A percentile compares a stretch with the other conserved stretches of the same genome.
Evolutionary conservation across 2,329 filamentous ascomycete genomes (phyloP).

Genomic region (Gnomoniopsis smithogilvyi): DNA sequence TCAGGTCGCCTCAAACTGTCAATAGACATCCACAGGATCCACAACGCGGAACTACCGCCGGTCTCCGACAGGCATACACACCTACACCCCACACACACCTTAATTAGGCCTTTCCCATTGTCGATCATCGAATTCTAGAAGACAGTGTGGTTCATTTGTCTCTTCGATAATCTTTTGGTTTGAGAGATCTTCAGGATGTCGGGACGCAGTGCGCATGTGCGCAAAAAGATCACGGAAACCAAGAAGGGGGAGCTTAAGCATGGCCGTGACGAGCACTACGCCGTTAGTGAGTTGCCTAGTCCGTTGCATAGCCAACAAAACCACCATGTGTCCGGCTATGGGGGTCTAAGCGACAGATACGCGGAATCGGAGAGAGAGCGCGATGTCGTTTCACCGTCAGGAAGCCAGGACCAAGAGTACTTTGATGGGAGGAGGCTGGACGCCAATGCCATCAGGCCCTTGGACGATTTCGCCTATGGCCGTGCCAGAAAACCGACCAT

Average conservation of each 20-base stretch:
- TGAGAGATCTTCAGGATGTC: conserved; percentile 52
- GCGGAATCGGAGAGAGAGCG: conserved; percentile 35
- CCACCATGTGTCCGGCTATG: conserved; percentile 37
- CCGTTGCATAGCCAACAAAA: conserved; percentile 24
- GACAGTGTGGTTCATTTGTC: too few relatives aligned
- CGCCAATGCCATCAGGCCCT: conserved; percentile 22
- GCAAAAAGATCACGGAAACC: conserved; percentile 53
- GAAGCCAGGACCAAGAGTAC: conserved; percentile 37
- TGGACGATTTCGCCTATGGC: conserved; percentile 43
- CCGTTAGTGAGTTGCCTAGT: conserved; percentile 35
- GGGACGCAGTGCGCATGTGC: conserved; percentile 54
- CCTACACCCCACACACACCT: too few relatives aligned
- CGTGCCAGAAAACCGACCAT: conserved; percentile 40
- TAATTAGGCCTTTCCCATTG: too few relatives aligned
- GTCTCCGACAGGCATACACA: too few relatives aligned
- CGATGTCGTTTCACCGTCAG: conserved; percentile 24
- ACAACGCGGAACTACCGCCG: too few relatives aligned
- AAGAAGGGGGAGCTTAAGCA: conserved; percentile 35
- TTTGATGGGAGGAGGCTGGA: conserved; percentile 31
- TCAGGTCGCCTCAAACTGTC: too few relatives aligned
- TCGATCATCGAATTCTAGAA: too few relatives aligned
- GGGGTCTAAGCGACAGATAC: conserved; percentile 42
- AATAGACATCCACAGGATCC: neutral
- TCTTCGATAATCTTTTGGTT: too few relatives aligned
- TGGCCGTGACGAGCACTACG: conserved; percentile 34